Evolutionary conservation across 768 basidiomycete species (phyloP), one percentile per base, ranked within the genome.

Genomic region (Daedalea quercina): DNA sequence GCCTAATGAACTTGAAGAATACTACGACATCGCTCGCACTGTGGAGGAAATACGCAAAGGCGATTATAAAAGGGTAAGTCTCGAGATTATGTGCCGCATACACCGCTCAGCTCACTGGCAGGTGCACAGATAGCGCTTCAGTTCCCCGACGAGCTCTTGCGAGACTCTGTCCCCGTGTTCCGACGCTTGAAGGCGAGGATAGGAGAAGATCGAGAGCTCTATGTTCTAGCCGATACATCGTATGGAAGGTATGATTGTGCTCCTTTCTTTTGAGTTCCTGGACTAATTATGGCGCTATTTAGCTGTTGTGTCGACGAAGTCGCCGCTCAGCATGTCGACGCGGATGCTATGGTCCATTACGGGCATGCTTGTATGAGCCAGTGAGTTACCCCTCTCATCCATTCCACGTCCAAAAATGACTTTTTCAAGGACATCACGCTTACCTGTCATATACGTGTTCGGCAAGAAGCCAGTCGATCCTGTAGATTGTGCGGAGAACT

Each of bases 251-350:
- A 72, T 33, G 46, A 9, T 15, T 33, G 34, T 9, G 9, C 23
- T 15, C 12, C 19, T 2, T 35, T 3, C 48, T 37, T 4, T 8
- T 49, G 12, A 51, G 19, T 28, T 31, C 17, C n/a, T 45, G 9
- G 42, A 4, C 31, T 28, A 31, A 28, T 12, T 31, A 20, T n/a
- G 34, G n/a, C 43, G 15, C 1, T 25, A 9, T 43, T 22, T 19
- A 94, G 94, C 62, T 99, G 96, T 63, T 98, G 96, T 65, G 92
- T 95, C 2, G 96, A 99, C 62, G 91, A 97, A 60, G 87, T 98
- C 4, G 88, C 94, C 4, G 94, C 95, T 3, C 86, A 93, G 61
- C 96, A 99, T 63, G 84, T 94, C 44, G 84, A 94, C 57, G 92
- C 94, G 0, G 90, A 97, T 63, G 81, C 85, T 8, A 77, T 96